Evolutionary conservation across 139 green algal species (phyloP), one percentile per base, ranked within the genome.

Genomic region (Chlorella sp.): DNA sequence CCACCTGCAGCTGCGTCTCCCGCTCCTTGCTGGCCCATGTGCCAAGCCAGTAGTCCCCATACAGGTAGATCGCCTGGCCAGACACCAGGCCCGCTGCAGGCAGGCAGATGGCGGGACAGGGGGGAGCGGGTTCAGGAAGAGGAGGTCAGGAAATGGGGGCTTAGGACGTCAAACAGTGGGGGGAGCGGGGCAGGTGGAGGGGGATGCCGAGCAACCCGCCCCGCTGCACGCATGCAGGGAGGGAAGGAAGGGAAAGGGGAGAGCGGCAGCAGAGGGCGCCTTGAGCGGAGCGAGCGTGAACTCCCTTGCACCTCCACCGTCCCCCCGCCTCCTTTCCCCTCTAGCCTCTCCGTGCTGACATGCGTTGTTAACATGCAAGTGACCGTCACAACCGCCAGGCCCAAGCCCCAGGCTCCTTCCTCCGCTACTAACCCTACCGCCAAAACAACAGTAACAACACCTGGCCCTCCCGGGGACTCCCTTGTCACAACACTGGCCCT

Each of bases 21-120:
- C 48, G 15, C 0, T 82, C 77, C 32, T 89, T 84, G 14, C 69
- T 36, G 24, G 93, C 86, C 96, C 95, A 98, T 34, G 93, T 85
- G 15, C 90, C 89, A 60, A 97, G 92, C 95, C 95, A 97, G 88
- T 95, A 97, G 39, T 96, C 92, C 22, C 84, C 88, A 5, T 89
- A 94, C 80, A 97, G 79, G 40, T 92, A 95, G 11, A 93, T 86
- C 3, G 88, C 95, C 89, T 97, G 95, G 1, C 96, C 95, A 21
- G 79, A 36, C 40, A 97, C n/a, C 83, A 98, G 71, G 3, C 85
- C 91, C 14, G 79, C 84, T 61, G 79, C 68, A 40, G 95, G 85
- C 21, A 28, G 2, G 16, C 3, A 85, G 42, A 42, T 12, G 3
- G 37, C 4, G 77, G 26, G 32, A 4, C 9, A 0, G 28, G 34